These are phyloP conservation scores for Caloboletus firmus DNA, from an alignment of 1,284 basidiomycete genomes.

Conservation along the genomic window DNA sequence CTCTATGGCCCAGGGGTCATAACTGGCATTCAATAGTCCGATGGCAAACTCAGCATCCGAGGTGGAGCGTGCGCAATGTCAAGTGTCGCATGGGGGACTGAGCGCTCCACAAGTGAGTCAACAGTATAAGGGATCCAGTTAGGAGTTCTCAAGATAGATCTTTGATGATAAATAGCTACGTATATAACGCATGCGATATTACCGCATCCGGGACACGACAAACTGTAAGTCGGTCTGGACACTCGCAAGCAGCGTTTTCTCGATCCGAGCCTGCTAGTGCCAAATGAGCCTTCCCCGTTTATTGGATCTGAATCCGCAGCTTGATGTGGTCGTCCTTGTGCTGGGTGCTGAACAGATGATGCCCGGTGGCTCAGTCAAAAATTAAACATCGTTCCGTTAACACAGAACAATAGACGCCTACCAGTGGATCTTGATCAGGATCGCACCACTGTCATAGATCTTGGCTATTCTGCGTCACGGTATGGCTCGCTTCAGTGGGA, in stretches of 20 bases:
- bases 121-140: constrained; percentile 15
- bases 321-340: background rate
- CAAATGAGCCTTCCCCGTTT: constrained; percentile 1
- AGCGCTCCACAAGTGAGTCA: constrained; percentile 24
- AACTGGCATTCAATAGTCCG: background rate
- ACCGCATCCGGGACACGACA: constrained; percentile 15
- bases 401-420: background rate
- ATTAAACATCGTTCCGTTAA: constrained; percentile 14
- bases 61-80: constrained; percentile 3
- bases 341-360: background rate
- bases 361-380: background rate
- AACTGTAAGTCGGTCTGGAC: constrained; percentile 3
- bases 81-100: background rate
- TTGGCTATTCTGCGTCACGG: background rate
- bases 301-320: constrained; percentile 7
- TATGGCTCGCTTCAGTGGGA: constrained; percentile 2
- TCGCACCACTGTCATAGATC: background rate
- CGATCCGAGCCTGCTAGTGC: background rate
- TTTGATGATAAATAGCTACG: constrained; percentile 28
- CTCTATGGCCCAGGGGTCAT: background rate
- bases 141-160: constrained; percentile 23
- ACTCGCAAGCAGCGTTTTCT: constrained; percentile 1
- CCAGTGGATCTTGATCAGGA: constrained; percentile 21
- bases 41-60: background rate
- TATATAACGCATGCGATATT: constrained; percentile 14